These are phyloP conservation scores for Podila epigama DNA, from an alignment of 192 early-diverging fungal species.

Conservation along the genomic window DNA sequence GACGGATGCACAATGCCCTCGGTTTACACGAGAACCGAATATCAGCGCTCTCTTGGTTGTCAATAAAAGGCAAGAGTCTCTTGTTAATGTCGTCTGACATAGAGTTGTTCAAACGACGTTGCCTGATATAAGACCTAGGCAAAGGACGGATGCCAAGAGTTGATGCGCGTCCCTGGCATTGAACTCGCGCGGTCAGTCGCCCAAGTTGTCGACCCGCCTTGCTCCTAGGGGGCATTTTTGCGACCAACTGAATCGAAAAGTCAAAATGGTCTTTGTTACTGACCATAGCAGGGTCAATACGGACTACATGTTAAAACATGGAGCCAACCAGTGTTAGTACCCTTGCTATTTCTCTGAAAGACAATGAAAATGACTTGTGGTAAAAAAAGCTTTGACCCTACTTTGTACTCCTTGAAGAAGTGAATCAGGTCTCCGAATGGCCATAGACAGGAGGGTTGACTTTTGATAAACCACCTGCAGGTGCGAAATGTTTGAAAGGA, in stretches of 20 bases:
- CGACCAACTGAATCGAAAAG: background rate
- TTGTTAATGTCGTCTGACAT: too few species aligned
- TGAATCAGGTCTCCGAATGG: background rate
- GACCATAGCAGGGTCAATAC: constrained; percentile 12
- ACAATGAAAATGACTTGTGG: background rate
- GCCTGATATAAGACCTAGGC: too few species aligned
- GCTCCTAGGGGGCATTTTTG: background rate
- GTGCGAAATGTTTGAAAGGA: background rate
- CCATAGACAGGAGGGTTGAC: background rate
- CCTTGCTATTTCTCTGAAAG: background rate
- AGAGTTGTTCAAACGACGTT: too few species aligned
- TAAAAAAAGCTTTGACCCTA: background rate
- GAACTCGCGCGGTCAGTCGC: too few species aligned
- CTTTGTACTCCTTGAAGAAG: background rate
- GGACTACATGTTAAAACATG: background rate
- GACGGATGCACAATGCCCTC: background rate
- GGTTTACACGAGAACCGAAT: too few species aligned
- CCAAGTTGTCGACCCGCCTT: background rate
- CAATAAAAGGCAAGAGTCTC: too few species aligned
- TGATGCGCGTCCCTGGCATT: background rate
- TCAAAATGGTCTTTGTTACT: background rate
- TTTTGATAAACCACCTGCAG: background rate
- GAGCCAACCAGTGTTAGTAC: background rate
- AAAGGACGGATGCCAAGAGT: too few species aligned
- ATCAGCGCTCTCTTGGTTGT: too few species aligned